phyloP scores from a whole-genome alignment of 192 early-diverging fungal genomes.

The Backusella australiensis region DNA sequence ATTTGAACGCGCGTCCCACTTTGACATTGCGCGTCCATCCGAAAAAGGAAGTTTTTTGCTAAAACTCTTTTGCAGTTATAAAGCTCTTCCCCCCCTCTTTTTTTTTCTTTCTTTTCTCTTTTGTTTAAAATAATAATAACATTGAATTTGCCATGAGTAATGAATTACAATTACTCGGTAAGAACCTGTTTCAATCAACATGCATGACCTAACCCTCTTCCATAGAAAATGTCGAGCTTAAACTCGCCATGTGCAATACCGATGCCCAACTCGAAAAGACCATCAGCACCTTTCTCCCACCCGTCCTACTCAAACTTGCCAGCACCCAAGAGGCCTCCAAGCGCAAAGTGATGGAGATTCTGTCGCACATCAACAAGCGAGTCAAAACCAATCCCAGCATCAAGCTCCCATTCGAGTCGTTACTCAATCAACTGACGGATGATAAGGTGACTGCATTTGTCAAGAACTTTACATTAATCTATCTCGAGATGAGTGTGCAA shows the following conservation, averaged over 20 bases:
- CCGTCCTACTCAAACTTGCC: slow-evolving; percentile 68
- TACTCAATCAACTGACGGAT: slow-evolving; percentile 61
- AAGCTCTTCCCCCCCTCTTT: neutral
- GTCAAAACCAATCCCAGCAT: slow-evolving; percentile 61
- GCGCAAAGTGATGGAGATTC: slow-evolving; percentile 67
- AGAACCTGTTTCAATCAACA: neutral
- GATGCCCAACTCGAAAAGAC: slow-evolving; percentile 63
- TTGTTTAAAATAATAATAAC: neutral
- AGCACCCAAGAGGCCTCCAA: slow-evolving; percentile 42
- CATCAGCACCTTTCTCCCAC: slow-evolving; percentile 60
- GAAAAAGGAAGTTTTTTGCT: neutral
- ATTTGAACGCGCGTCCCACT: neutral
- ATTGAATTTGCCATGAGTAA: slow-evolving; percentile 8
- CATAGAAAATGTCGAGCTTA: slow-evolving; percentile 75
- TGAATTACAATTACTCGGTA: slow-evolving; percentile 35
- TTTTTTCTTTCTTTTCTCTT: neutral
- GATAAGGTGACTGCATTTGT: slow-evolving; percentile 46
- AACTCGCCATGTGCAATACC: slow-evolving; percentile 68
- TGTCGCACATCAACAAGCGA: slow-evolving; percentile 85
- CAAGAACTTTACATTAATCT: slow-evolving; percentile 81
- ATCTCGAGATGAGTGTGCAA: slow-evolving; percentile 76
- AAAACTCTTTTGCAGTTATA: neutral
- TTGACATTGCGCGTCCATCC: neutral
- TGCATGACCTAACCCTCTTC: neutral
- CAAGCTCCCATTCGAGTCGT: slow-evolving; percentile 57